phyloP scores from a whole-genome alignment of 352 stramenopile species.

The Plasmopara viticola region DNA sequence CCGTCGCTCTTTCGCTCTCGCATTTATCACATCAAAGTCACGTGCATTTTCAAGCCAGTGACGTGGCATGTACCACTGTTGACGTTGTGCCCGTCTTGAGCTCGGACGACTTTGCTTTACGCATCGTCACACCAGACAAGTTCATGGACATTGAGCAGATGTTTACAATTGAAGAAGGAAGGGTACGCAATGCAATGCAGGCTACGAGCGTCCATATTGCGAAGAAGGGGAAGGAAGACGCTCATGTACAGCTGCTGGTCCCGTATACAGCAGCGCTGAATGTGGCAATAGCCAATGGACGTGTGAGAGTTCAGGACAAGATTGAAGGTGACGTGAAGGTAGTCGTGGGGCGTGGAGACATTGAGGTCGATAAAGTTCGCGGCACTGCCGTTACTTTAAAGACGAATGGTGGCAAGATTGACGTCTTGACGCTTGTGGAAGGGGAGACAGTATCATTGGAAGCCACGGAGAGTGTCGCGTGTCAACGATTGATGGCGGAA shows the following conservation, averaged over 20 bases:
- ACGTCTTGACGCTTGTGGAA: constrained; percentile 44
- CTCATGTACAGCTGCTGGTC: constrained; percentile 29
- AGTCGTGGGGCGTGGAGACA: constrained; percentile 47
- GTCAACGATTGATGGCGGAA: constrained; percentile 62
- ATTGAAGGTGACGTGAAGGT: constrained; percentile 70
- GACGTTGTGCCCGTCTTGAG: constrained; percentile 46
- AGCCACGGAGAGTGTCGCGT: constrained; percentile 32
- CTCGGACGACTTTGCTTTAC: constrained; percentile 40
- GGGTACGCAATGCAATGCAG: constrained; percentile 9
- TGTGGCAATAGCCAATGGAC: constrained; percentile 40
- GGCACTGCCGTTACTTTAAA: constrained; percentile 51
- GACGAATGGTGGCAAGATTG: constrained; percentile 53
- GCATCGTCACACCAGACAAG: constrained; percentile 12
- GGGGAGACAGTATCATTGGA: constrained; percentile 44
- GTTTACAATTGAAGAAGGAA: constrained; percentile 28
- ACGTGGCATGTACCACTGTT: constrained; percentile 27
- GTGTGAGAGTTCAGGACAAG: constrained; percentile 49
- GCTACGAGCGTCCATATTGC: constrained; percentile 10
- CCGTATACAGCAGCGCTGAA: constrained; percentile 43
- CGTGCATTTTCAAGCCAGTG: constrained; percentile 38
- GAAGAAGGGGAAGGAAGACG: constrained; percentile 12
- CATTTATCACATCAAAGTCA: constrained; percentile 34
- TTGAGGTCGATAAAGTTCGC: constrained; percentile 57
- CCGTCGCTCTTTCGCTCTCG: constrained; percentile 22
- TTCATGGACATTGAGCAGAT: constrained; percentile 7